Evolutionary conservation across 345 rosid species (phyloP).

Genomic region (Brassica juncea): DNA sequence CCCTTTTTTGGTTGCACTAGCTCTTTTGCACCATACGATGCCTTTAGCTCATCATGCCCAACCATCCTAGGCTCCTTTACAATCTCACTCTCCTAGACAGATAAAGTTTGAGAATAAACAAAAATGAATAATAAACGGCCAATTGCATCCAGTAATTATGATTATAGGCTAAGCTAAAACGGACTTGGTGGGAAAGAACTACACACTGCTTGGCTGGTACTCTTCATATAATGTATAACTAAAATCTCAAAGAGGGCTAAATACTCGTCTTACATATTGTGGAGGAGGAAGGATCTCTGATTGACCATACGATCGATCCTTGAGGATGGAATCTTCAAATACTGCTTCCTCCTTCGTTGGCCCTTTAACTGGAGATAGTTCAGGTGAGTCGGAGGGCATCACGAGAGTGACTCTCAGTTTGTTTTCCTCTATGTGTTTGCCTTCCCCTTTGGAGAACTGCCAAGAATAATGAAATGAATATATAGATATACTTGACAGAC

Average conservation of each 20-base stretch:
- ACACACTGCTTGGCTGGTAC: constrained; percentile 27
- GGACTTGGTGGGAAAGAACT: constrained; percentile 20
- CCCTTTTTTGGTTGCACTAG: constrained; percentile 38
- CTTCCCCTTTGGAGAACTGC: constrained; percentile 73
- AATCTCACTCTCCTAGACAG: constrained; percentile 46
- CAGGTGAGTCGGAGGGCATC: constrained; percentile 69
- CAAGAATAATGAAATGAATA: constrained; percentile 9
- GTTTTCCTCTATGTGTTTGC: constrained; percentile 71
- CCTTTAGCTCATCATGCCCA: constrained; percentile 42
- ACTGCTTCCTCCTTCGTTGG: constrained; percentile 47
- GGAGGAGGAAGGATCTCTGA: constrained; percentile 49
- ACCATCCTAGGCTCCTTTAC: constrained; percentile 45
- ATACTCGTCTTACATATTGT: constrained; percentile 47
- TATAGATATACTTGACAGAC: constrained; percentile 10
- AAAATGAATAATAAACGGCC: constrained; percentile 13
- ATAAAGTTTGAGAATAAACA: constrained; percentile 8
- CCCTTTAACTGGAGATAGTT: constrained; percentile 64
- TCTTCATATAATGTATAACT: constrained; percentile 17
- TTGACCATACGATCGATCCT: constrained; percentile 51
- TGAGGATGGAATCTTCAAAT: constrained; percentile 50
- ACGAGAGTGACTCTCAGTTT: constrained; percentile 77
- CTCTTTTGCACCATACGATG: constrained; percentile 37
- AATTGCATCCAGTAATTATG: not conserved
- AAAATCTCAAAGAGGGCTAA: not conserved
- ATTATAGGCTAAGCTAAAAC: not conserved